phyloP scores from a whole-genome alignment of 2,329 filamentous ascomycete genomes.

The Neospermospora avenae region DNA sequence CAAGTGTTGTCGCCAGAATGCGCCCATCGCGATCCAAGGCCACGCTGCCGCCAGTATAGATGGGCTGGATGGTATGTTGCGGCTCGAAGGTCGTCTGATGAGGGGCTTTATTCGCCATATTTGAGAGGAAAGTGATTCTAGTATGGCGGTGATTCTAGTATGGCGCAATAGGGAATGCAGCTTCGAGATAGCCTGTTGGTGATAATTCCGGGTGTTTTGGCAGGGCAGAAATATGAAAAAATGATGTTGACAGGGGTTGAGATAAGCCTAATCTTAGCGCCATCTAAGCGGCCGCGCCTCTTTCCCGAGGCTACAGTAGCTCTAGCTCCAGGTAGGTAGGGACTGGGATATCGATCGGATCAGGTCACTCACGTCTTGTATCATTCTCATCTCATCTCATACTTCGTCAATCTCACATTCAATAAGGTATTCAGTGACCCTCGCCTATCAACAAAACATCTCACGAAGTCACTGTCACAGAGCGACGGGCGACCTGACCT shows the following conservation, averaged over 20 bases:
- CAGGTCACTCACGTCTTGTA: no score
- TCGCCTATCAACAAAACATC: no score
- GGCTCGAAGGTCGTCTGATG: constrained; percentile 89
- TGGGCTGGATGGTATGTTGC: constrained; percentile 78
- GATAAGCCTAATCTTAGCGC: constrained; percentile 9
- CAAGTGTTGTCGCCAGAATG: constrained; percentile 84
- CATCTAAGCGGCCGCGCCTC: background rate
- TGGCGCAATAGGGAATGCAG: background rate
- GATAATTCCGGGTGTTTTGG: constrained; percentile 1
- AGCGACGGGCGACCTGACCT: background rate
- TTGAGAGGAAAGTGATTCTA: constrained; percentile 10
- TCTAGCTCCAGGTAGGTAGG: no score
- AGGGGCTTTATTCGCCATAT: constrained; percentile 59
- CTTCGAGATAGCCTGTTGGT: background rate
- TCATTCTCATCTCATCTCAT: no score
- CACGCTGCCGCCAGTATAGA: constrained; percentile 88
- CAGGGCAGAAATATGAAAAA: background rate
- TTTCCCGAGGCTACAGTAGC: background rate
- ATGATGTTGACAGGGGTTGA: background rate
- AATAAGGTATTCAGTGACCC: no score
- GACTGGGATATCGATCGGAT: no score
- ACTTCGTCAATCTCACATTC: no score
- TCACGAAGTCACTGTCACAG: no score
- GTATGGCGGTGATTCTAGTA: no score
- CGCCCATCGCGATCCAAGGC: constrained; percentile 77